A percentile compares a stretch with the other conserved stretches of the same genome.
Conservation (phyloP, 345 rosid genomes). For the Syzygium aqueum region DNA sequence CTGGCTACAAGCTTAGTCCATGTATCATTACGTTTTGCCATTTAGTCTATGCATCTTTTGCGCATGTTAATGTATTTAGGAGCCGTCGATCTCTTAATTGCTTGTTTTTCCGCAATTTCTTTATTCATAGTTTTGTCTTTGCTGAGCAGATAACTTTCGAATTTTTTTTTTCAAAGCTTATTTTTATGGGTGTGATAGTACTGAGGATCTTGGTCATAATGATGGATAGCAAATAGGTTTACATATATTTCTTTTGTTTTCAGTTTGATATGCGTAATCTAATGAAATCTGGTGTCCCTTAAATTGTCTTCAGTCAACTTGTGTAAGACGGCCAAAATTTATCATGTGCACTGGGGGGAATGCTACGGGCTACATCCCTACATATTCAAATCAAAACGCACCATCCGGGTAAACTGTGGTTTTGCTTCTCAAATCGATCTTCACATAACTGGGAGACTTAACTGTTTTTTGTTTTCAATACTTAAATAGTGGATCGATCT, state of each 20-base stretch:
- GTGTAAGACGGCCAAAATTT: constrained; percentile 77
- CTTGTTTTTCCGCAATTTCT: background rate
- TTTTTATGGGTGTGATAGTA: background rate
- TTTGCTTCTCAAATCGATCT: background rate
- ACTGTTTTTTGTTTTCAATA: constrained; percentile 7
- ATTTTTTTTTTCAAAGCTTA: background rate
- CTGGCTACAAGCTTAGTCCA: background rate
- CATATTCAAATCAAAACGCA: constrained; percentile 50
- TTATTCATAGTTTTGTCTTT: background rate
- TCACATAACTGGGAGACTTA: background rate
- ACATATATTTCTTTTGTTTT: background rate
- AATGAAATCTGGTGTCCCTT: background rate
- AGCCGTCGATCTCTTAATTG: background rate
- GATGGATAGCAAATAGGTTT: background rate
- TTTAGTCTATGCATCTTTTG: background rate
- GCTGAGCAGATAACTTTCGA: background rate
- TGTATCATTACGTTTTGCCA: background rate
- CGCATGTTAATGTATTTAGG: background rate
- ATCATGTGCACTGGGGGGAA: constrained; percentile 86
- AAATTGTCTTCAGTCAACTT: constrained; percentile 49
- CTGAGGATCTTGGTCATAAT: background rate
- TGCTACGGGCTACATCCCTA: constrained; percentile 57
- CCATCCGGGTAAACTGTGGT: constrained; percentile 42
- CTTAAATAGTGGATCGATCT: constrained; percentile 50
- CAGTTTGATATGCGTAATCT: background rate